Evolutionary conservation across 2,329 filamentous ascomycete genomes (phyloP).

Genomic region (Albifimbria verrucaria): DNA sequence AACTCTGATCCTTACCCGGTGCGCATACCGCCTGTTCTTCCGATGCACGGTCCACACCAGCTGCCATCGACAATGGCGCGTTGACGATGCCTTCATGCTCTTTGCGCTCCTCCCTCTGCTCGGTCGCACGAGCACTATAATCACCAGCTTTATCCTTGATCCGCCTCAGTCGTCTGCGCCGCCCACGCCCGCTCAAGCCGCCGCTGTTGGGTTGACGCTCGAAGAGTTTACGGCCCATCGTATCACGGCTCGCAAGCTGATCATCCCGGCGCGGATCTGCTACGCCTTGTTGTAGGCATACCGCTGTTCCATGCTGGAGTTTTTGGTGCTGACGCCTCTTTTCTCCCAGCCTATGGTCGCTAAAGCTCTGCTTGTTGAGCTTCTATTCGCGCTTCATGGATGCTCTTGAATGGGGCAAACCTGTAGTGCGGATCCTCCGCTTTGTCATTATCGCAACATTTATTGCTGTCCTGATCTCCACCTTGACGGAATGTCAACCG

Average conservation of each 20-base stretch:
- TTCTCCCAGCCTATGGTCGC: constrained; percentile 21
- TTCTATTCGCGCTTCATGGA: constrained; percentile 28
- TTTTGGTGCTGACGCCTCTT: not conserved
- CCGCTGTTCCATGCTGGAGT: not conserved
- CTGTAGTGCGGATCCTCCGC: constrained; percentile 17
- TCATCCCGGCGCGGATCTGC: constrained; percentile 24
- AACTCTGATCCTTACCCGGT: constrained; percentile 23
- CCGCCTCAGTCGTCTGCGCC: constrained; percentile 19
- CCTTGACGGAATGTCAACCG: constrained; percentile 23
- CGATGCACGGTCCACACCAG: constrained; percentile 21
- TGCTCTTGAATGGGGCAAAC: constrained; percentile 16
- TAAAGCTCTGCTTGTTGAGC: constrained; percentile 24
- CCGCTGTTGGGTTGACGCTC: constrained; percentile 9
- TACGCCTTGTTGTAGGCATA: constrained; percentile 25
- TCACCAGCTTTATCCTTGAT: constrained; percentile 20
- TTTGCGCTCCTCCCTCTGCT: constrained; percentile 25
- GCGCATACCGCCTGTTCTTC: constrained; percentile 21
- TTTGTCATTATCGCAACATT: constrained; percentile 23
- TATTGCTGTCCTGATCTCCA: constrained; percentile 21
- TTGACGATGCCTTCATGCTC: constrained; percentile 29
- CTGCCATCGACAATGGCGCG: constrained; percentile 27
- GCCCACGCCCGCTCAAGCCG: constrained; percentile 16
- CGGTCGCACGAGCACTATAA: constrained; percentile 21
- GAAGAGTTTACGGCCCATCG: constrained; percentile 15
- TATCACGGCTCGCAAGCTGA: constrained; percentile 20